A percentile compares a stretch with the other conserved stretches of the same genome.
Evolutionary conservation across 306 rosid genomes (phyloP).

Genomic region (Trifolium subterraneum): DNA sequence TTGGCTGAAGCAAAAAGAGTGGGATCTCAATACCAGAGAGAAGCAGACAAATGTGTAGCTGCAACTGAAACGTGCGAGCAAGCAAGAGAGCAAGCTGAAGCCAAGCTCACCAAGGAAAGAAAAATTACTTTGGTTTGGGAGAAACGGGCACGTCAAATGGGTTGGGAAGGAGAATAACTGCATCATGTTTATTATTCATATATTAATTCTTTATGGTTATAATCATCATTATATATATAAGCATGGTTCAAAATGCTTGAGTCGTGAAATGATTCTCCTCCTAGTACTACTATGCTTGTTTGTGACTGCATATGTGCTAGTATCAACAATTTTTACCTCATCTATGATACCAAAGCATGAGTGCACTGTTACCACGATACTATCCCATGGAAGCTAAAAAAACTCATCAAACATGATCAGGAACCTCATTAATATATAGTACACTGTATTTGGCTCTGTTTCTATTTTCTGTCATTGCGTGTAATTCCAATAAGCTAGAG

Average conservation of each 20-base stretch:
- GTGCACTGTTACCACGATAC: conserved; percentile 27
- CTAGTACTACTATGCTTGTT: conserved; percentile 36
- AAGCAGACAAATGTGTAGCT: conserved; percentile 91
- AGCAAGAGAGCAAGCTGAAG: conserved; percentile 82
- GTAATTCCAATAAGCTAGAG: not conserved
- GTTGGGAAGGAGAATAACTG: conserved; percentile 77
- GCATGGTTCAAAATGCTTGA: conserved; percentile 66
- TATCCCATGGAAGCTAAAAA: not conserved
- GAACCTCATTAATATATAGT: conserved; percentile 18
- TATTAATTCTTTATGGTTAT: conserved; percentile 36
- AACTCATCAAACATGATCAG: conserved; percentile 13
- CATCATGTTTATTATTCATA: conserved; percentile 30
- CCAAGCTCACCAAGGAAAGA: conserved; percentile 75
- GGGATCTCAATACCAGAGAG: conserved; percentile 93
- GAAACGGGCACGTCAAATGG: conserved; percentile 83
- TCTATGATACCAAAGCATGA: conserved; percentile 46
- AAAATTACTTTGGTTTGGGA: conserved; percentile 80
- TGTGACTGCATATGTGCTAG: conserved; percentile 42
- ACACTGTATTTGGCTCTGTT: not conserved
- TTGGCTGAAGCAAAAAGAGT: conserved; percentile 84
- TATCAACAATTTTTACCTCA: conserved; percentile 47
- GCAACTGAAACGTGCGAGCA: conserved; percentile 97
- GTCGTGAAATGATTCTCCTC: conserved; percentile 42
- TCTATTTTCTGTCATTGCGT: not conserved
- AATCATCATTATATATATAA: conserved; percentile 43